Evolutionary conservation across 257 asterid genomes (phyloP), one percentile per base, ranked within the genome.

Genomic region (Fraxinus quadrangulata): DNA sequence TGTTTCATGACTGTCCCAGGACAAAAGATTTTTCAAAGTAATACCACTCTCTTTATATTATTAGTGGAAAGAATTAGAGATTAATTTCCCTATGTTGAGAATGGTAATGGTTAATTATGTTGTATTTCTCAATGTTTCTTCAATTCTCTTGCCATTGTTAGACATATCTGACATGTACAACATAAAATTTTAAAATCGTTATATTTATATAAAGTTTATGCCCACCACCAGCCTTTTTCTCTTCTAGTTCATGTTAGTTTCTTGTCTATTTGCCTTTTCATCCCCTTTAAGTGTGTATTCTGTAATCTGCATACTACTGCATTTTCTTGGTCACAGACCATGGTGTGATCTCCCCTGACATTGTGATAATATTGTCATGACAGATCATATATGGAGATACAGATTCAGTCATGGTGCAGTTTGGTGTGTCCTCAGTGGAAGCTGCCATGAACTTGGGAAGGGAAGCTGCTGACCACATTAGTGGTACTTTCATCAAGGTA

Each of bases 361-460:
- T 81, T 37, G 71, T 78, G 70, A 40, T 66, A 24, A 65, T 45
- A 79, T 70, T 47, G 26, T 75, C 59, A 56, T 84, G 81, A 74
- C 87, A 93, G 99, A 89, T 96, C 84, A 93, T 96, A 85, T 96
- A 96, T 86, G 99, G 99, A 79, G 99, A 96, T 87, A 96, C 99
- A 56, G 99, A 96, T 86, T 96, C 99, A 54, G 97, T 96, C 70
- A 96, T 96, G 99, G 99, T 96, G 91, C 97, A 93, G 77, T 96
- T 96, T 86, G 96, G 99, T 76, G 97, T 93, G 80, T 74, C 97
- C 78, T 79, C 94, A 6, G 97, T 96, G 67, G 97, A 93, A 83
- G 97, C 84, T 87, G 97, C 99, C 75, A 96, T 96, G 99, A 80
- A 81, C 42, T 85, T 96, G 84, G 99, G 99, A 47, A 92, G 92